Evolutionary conservation across 306 rosid genomes (phyloP).

Genomic region (Senna tora): DNA sequence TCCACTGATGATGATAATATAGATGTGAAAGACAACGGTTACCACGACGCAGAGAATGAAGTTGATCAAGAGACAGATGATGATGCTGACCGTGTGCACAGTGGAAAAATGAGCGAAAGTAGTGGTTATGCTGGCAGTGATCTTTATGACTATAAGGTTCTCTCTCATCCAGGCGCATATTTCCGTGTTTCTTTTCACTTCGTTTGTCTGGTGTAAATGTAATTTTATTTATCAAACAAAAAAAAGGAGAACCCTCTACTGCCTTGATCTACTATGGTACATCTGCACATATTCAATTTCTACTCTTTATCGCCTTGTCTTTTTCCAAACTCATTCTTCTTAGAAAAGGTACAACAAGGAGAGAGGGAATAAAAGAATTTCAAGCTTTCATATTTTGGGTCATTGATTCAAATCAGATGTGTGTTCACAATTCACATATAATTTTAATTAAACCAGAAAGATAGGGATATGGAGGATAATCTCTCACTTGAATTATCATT

Average conservation of each 20-base stretch:
- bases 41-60: slow-evolving; percentile 95
- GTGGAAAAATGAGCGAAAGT: slow-evolving; percentile 97
- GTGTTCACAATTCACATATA: slow-evolving; percentile 4
- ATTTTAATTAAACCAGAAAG: neutral
- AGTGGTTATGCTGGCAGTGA: slow-evolving; percentile 98
- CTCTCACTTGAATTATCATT: neutral
- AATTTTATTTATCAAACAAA: slow-evolving; percentile 25
- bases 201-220: slow-evolving; percentile 6
- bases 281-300: neutral
- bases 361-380: neutral
- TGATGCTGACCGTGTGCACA: slow-evolving; percentile 79
- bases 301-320: neutral
- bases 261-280: neutral
- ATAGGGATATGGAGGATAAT: slow-evolving; percentile 19
- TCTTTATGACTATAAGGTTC: slow-evolving; percentile 95
- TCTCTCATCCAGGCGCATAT: slow-evolving; percentile 31
- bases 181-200: neutral
- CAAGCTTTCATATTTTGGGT: neutral
- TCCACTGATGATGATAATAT: slow-evolving; percentile 83
- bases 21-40: slow-evolving; percentile 85
- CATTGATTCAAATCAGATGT: neutral
- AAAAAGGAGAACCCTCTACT: neutral
- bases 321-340: neutral
- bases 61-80: slow-evolving; percentile 93
- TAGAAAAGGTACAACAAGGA: neutral